These are phyloP conservation scores for Rhizopogon vulgaris DNA, from an alignment of 768 basidiomycete species.

Conservation along the genomic window DNA sequence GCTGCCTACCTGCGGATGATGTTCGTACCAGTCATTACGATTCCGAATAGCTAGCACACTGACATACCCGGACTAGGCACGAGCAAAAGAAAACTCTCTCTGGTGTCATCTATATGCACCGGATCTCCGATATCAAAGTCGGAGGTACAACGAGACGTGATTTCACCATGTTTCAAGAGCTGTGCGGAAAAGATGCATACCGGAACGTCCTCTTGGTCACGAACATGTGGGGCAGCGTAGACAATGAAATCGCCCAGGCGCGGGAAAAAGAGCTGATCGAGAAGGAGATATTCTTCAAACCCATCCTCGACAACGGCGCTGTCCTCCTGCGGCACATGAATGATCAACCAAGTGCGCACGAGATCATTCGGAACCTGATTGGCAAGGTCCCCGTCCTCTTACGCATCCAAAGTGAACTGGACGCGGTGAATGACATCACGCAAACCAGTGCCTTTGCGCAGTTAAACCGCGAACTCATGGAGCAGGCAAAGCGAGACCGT, in stretches of 20 bases:
- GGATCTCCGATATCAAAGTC: slow-evolving; percentile 44
- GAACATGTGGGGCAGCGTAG: slow-evolving; percentile 45
- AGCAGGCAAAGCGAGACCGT: slow-evolving; percentile 38
- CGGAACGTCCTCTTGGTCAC: slow-evolving; percentile 46
- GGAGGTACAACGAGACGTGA: slow-evolving; percentile 42
- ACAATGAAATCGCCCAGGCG: slow-evolving; percentile 26
- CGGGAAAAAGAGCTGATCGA: slow-evolving; percentile 41
- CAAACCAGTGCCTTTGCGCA: slow-evolving; percentile 50
- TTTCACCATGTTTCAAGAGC: slow-evolving; percentile 44
- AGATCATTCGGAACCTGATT: slow-evolving; percentile 38
- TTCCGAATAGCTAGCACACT: neutral
- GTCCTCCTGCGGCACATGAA: slow-evolving; percentile 36
- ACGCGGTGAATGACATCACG: slow-evolving; percentile 40
- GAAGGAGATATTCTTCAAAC: slow-evolving; percentile 42
- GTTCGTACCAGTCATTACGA: slow-evolving; percentile 12
- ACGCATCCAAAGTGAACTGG: slow-evolving; percentile 50
- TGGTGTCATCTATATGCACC: slow-evolving; percentile 49
- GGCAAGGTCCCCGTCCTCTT: slow-evolving; percentile 36
- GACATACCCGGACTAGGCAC: slow-evolving; percentile 18
- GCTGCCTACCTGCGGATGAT: slow-evolving; percentile 31
- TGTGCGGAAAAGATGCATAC: slow-evolving; percentile 48
- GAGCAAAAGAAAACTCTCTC: slow-evolving; percentile 32
- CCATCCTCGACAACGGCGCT: slow-evolving; percentile 41
- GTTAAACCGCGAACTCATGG: slow-evolving; percentile 42
- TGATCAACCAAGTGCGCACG: slow-evolving; percentile 37